These are phyloP conservation scores for Nasturtium officinale DNA, from an alignment of 345 rosid species.

Conservation along the genomic window DNA sequence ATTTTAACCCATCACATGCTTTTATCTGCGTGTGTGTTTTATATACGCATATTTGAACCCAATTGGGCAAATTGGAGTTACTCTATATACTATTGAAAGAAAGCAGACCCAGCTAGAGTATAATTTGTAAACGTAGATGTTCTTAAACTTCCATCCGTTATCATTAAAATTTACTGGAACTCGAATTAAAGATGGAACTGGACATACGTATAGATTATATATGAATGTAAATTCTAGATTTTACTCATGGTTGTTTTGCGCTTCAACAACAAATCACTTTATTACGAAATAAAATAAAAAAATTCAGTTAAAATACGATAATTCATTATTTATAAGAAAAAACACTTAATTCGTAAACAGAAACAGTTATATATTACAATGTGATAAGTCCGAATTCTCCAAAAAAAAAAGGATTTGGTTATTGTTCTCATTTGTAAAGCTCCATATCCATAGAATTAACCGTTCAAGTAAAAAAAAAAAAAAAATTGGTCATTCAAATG, in stretches of 20 bases:
- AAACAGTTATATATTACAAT: too few species aligned
- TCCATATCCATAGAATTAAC: not conserved
- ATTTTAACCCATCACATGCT: conserved; percentile 19
- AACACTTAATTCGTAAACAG: too few species aligned
- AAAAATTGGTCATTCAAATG: not conserved
- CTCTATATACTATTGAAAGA: not conserved
- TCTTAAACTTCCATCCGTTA: not conserved
- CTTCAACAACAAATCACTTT: too few species aligned
- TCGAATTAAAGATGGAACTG: not conserved
- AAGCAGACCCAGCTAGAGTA: not conserved
- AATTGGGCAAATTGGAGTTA: conserved; percentile 6
- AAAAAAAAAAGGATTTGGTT: not conserved
- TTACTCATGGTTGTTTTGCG: too few species aligned
- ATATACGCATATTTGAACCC: conserved; percentile 6
- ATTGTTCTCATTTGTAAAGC: not conserved
- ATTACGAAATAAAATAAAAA: too few species aligned
- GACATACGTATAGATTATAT: not conserved
- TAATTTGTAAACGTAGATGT: not conserved
- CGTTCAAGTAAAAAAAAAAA: not conserved
- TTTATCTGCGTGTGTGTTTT: not conserved
- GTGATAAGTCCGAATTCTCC: too few species aligned
- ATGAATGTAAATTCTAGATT: too few species aligned
- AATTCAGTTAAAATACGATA: too few species aligned
- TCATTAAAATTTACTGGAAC: not conserved
- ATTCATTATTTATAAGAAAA: too few species aligned